phyloP scores from a whole-genome alignment of 108 stramenopile genomes.

The Fistulifera solaris region DNA sequence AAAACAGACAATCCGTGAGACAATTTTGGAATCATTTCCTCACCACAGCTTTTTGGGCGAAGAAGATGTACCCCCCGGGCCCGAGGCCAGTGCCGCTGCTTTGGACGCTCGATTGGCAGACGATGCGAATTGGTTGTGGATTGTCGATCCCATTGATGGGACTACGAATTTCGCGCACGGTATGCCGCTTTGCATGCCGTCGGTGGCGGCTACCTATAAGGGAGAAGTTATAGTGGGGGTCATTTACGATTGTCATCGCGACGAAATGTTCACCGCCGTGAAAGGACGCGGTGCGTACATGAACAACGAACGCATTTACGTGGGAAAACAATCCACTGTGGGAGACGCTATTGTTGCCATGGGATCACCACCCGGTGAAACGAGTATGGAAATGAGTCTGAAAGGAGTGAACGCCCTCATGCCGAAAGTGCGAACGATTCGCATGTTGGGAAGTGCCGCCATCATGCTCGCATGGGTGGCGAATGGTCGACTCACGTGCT shows the following conservation, averaged over 20 bases:
- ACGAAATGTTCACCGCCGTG: conserved; percentile 65
- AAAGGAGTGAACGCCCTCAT: conserved; percentile 52
- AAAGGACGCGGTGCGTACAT: conserved; percentile 57
- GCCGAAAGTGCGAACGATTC: conserved; percentile 62
- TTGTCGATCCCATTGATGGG: conserved; percentile 75
- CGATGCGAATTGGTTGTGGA: conserved; percentile 39
- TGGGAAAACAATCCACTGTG: conserved; percentile 16
- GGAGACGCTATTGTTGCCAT: conserved; percentile 47
- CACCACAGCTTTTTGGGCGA: conserved; percentile 65
- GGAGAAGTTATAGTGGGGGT: conserved; percentile 60
- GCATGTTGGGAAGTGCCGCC: conserved; percentile 76
- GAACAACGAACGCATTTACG: conserved; percentile 44
- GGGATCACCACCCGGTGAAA: conserved; percentile 60
- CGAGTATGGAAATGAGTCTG: conserved; percentile 58
- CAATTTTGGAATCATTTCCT: conserved; percentile 37
- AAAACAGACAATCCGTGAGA: conserved; percentile 33
- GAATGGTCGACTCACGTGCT: conserved; percentile 60
- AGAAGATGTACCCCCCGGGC: conserved; percentile 46
- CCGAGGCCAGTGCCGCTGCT: conserved; percentile 39
- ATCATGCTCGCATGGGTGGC: conserved; percentile 81
- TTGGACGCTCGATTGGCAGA: conserved; percentile 23
- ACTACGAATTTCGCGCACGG: conserved; percentile 78
- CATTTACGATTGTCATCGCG: conserved; percentile 66
- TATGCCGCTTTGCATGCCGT: conserved; percentile 53
- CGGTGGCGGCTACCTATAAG: conserved; percentile 29